Conservation (phyloP, 441 rosid species). For the Daphne laureola region DNA sequence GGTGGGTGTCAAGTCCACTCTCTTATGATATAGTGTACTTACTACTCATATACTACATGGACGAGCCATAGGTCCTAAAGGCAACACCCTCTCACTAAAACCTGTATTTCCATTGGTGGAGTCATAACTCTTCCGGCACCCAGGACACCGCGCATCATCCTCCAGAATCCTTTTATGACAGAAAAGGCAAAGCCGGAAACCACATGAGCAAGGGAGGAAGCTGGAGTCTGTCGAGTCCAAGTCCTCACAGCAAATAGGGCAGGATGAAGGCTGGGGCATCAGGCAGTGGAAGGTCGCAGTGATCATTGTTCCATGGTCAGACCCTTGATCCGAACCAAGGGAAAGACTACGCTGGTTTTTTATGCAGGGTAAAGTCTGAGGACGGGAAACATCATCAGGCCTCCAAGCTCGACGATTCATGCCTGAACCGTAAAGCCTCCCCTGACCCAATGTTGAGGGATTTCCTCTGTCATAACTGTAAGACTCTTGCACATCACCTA, state of each 20-base stretch:
- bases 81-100: slow-evolving; percentile 14
- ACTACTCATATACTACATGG: slow-evolving; percentile 21
- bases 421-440: slow-evolving; percentile 8
- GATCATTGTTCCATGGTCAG: slow-evolving; percentile 17
- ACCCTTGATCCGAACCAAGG: slow-evolving; percentile 17
- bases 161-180: slow-evolving; percentile 55
- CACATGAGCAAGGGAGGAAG: slow-evolving; percentile 45
- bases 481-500: slow-evolving; percentile 6
- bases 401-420: slow-evolving; percentile 35
- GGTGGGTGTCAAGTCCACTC: slow-evolving; percentile 1
- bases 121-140: slow-evolving; percentile 42
- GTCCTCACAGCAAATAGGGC: slow-evolving; percentile 48
- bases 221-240: slow-evolving; percentile 43
- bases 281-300: slow-evolving; percentile 11
- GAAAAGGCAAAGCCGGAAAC: slow-evolving; percentile 49
- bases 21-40: slow-evolving; percentile 16
- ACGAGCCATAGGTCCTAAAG: slow-evolving; percentile 16
- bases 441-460: slow-evolving; percentile 5
- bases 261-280: slow-evolving; percentile 26
- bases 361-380: slow-evolving; percentile 32
- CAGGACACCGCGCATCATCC: slow-evolving; percentile 47
- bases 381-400: slow-evolving; percentile 34
- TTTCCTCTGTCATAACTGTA: slow-evolving; percentile 4
- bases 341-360: slow-evolving; percentile 29
- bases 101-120: slow-evolving; percentile 10